Evolutionary conservation across 1,139 yeast species (phyloP), one percentile per base, ranked within the genome.

Genomic region (Pichia sp.): DNA sequence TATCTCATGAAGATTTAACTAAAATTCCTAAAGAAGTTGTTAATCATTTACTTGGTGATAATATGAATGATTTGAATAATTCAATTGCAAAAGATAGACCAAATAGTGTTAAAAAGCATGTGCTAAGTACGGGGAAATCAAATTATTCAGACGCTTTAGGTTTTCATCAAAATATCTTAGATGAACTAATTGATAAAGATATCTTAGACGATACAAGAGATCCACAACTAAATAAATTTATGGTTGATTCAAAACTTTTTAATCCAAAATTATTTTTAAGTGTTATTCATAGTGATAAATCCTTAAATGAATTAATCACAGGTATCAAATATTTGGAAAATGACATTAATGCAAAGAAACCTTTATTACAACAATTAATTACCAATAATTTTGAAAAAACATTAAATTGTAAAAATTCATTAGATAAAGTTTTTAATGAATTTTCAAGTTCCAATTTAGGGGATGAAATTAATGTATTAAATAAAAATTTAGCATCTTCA

Each of bases 351-450:
- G 71, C 77, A 28, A 85, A 84, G 58, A 80, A 86, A n/a, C 72
- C 74, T 10, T 83, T 84, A 45, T 69, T 90, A 60, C 78, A 82
- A 55, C 67, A 68, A 18, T 75, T 86, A 34, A 85, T 90, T 7
- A 86, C 86, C 58, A 74, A 78, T 29, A 92, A 90, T 62, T 89
- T 81, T 61, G 77, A 80, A 48, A 75, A 78, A 57, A 88, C 89
- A 57, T 85, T 90, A 44, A 78, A 81, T 58, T 80, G 90, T 48
- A 92, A 92, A 64, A 78, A 84, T 25, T 70, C 78, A 9, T 65
- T 83, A 34, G 89, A 83, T 58, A 72, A 74, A 34, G 79, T 82
- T 3, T 74, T 78, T 52, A 68, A 66, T 30, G 81, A 77, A 53
- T 76, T 81, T 55, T 66, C 71, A 34, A 58, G 64, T 39, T 66